These are phyloP conservation scores for Trichoderma breve DNA, from an alignment of 2,329 filamentous ascomycete genomes.

Conservation along the genomic window DNA sequence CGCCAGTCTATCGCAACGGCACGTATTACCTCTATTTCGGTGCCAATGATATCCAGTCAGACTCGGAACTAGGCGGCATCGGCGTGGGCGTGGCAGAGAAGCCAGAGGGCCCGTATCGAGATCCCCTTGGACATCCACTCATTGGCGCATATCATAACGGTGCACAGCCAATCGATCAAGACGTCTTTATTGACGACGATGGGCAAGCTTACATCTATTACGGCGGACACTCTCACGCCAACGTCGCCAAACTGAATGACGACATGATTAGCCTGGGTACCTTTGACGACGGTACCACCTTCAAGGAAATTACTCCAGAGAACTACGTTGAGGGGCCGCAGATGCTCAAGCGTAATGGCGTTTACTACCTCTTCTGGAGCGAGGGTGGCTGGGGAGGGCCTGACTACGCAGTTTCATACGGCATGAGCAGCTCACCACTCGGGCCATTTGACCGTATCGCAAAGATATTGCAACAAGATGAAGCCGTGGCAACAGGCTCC, in stretches of 20 bases:
- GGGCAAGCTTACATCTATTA: slow-evolving; percentile 44
- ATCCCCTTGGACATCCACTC: slow-evolving; percentile 36
- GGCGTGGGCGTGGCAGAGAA: slow-evolving; percentile 36
- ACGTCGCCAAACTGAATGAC: slow-evolving; percentile 42
- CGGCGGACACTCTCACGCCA: slow-evolving; percentile 38
- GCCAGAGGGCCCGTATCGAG: slow-evolving; percentile 37
- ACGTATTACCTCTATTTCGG: slow-evolving; percentile 52
- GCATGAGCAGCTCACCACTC: slow-evolving; percentile 37
- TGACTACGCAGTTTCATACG: slow-evolving; percentile 47
- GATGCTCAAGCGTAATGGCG: slow-evolving; percentile 44
- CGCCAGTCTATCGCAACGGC: slow-evolving; percentile 42
- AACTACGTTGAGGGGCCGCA: slow-evolving; percentile 39
- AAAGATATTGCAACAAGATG: slow-evolving; percentile 43
- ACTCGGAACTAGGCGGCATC: slow-evolving; percentile 39
- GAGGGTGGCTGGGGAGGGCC: slow-evolving; percentile 49
- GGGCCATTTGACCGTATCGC: slow-evolving; percentile 43
- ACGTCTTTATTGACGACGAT: slow-evolving; percentile 42
- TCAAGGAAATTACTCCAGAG: slow-evolving; percentile 46
- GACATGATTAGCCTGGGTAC: slow-evolving; percentile 43
- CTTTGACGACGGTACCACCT: slow-evolving; percentile 40
- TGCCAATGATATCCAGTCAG: slow-evolving; percentile 45
- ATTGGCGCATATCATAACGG: slow-evolving; percentile 41
- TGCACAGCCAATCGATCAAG: slow-evolving; percentile 46
- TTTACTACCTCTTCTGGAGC: slow-evolving; percentile 48
- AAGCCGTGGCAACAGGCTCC: slow-evolving; percentile 41